Percentiles rank a stretch among this genome's conserved stretches.
Evolutionary conservation across 306 rosid genomes (phyloP).

Genomic region (Albizia julibrissin): DNA sequence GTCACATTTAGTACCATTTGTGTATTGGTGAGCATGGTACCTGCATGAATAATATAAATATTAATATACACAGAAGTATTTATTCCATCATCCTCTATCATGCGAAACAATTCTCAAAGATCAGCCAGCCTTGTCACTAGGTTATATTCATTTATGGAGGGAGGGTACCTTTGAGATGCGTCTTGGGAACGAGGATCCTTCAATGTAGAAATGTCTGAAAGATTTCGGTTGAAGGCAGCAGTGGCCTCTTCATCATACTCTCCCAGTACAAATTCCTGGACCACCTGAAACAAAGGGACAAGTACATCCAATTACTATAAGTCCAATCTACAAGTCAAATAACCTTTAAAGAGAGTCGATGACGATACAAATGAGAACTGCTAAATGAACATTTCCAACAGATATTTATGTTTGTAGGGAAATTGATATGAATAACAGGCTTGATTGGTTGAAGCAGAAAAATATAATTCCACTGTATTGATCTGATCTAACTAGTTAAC

Average conservation of each 20-base stretch:
- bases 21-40: conserved; percentile 91
- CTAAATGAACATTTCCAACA: conserved; percentile 6
- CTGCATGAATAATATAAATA: conserved; percentile 37
- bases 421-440: conserved; percentile 10
- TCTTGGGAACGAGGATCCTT: conserved; percentile 96
- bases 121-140: background rate
- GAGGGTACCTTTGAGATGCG: conserved; percentile 84
- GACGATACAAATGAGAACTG: conserved; percentile 11
- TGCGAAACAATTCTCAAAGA: conserved; percentile 23
- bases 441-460: too few species aligned
- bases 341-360: conserved; percentile 1
- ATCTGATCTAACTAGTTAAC: background rate
- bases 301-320: conserved; percentile 7
- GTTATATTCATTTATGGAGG: conserved; percentile 25
- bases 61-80: conserved; percentile 24
- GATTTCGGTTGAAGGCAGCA: conserved; percentile 72
- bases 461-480: too few species aligned
- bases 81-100: conserved; percentile 19
- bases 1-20: conserved; percentile 87
- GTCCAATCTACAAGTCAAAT: conserved; percentile 24
- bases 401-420: background rate
- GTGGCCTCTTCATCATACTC: conserved; percentile 84
- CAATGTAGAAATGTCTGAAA: conserved; percentile 81
- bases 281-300: conserved; percentile 51
- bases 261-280: conserved; percentile 86